A percentile compares a stretch with the other conserved stretches of the same genome.
Conservation (phyloP, 164 flowering plant species). For the Magnolia sinica region DNA sequence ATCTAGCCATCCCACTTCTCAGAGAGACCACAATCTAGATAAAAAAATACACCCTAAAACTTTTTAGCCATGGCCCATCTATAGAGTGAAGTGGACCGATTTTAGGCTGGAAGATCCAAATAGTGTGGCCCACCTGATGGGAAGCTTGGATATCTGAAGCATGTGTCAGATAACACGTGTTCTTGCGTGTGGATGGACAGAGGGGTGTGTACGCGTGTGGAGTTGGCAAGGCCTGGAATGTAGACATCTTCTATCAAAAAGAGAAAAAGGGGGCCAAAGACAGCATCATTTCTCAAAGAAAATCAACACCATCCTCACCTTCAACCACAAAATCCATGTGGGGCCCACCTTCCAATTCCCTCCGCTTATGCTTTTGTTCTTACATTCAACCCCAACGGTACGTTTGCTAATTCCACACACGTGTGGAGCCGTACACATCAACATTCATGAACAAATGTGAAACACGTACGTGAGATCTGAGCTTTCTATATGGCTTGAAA, state of each 20-base stretch:
- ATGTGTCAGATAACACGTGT: too few relatives aligned
- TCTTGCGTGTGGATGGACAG: not conserved
- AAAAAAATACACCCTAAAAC: not conserved
- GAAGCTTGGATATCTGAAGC: not conserved
- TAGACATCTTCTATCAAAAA: not conserved
- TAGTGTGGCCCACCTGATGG: not conserved
- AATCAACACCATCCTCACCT: not conserved
- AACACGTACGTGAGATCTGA: too few relatives aligned
- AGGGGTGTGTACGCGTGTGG: not conserved
- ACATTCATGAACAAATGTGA: too few relatives aligned
- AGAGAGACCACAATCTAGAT: not conserved
- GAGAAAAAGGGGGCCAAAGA: not conserved
- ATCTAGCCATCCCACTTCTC: not conserved
- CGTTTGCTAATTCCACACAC: too few relatives aligned
- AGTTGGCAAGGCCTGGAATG: not conserved
- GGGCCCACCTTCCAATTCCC: conserved; percentile 4
- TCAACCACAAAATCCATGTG: conserved; percentile 1
- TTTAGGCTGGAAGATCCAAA: not conserved
- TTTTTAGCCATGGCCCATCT: not conserved
- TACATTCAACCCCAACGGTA: not conserved
- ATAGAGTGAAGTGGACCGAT: not conserved
- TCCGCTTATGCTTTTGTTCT: not conserved
- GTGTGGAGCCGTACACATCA: too few relatives aligned
- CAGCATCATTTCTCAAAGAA: conserved; percentile 3
- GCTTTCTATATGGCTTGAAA: too few relatives aligned